Evolutionary conservation across 23 red algal genomes (phyloP).

Genomic region (Cyanidium caldarium): DNA sequence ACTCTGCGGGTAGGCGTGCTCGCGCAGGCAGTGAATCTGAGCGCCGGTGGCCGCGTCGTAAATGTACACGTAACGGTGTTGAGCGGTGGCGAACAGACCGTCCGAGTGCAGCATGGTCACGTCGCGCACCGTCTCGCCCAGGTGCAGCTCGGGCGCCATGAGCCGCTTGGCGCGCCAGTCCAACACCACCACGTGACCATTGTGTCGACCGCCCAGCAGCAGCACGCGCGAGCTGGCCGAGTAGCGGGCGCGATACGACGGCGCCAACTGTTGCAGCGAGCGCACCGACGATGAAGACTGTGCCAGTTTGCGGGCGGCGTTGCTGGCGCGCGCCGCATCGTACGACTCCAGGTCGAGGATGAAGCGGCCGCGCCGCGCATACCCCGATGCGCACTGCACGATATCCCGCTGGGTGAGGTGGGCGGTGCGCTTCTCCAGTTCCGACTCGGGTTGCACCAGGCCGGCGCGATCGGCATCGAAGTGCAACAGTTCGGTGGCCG

Average conservation of each 20-base stretch:
- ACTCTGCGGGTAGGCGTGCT: slow-evolving; percentile 40
- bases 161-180: slow-evolving; percentile 40
- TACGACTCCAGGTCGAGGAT: background rate
- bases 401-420: background rate
- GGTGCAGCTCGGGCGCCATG: slow-evolving; percentile 29
- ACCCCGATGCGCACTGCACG: background rate
- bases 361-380: background rate
- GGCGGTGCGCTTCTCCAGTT: background rate
- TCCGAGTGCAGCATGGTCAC: slow-evolving; percentile 59
- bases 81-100: slow-evolving; percentile 60
- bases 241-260: slow-evolving; percentile 16
- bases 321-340: background rate
- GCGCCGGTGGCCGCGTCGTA: slow-evolving; percentile 53
- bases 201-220: slow-evolving; percentile 28
- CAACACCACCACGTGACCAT: slow-evolving; percentile 51
- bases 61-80: slow-evolving; percentile 44
- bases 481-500: background rate
- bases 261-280: background rate
- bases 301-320: background rate
- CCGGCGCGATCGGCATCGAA: background rate
- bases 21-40: slow-evolving; percentile 62
- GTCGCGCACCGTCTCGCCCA: slow-evolving; percentile 65
- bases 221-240: slow-evolving; percentile 49
- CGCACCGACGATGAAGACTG: no score
- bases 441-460: background rate